Percentiles rank a stretch among this genome's conserved stretches.
These are phyloP conservation scores for Tylopilus sp. DNA, from an alignment of 768 basidiomycete genomes.

Conservation along the genomic window DNA sequence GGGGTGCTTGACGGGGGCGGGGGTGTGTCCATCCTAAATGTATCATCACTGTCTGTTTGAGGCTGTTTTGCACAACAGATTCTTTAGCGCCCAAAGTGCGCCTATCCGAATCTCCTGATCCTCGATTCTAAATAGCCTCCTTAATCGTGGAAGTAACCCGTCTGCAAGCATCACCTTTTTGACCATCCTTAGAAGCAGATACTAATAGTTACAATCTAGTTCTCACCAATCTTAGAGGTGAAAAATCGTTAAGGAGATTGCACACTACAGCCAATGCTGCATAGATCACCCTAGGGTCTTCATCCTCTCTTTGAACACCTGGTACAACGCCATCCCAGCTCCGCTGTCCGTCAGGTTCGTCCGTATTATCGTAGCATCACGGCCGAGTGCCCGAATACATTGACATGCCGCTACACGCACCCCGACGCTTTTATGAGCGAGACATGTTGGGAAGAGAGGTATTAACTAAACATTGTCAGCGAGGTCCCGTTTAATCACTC, in stretches of 20 bases:
- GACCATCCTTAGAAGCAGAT: conserved; percentile 1
- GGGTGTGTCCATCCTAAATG: conserved; percentile 60
- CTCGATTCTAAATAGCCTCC: conserved; percentile 49
- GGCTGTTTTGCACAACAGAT: conserved; percentile 61
- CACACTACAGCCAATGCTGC: conserved; percentile 76
- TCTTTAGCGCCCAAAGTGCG: conserved; percentile 86
- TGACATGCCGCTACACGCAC: conserved; percentile 88
- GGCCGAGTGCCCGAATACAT: conserved; percentile 73
- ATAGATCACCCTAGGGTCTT: conserved; percentile 66
- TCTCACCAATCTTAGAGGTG: conserved; percentile 70
- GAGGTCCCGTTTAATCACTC: conserved; percentile 66
- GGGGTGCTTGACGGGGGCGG: too few species aligned
- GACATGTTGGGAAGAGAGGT: conserved; percentile 48
- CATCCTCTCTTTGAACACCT: conserved; percentile 53
- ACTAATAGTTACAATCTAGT: background rate
- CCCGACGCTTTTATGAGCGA: conserved; percentile 62
- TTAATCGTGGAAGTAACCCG: conserved; percentile 63
- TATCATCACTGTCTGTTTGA: conserved; percentile 65
- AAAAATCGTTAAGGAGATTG: conserved; percentile 85
- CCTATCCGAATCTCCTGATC: conserved; percentile 62
- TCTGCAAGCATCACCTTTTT: conserved; percentile 61
- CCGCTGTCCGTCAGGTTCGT: conserved; percentile 85
- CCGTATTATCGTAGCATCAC: conserved; percentile 74
- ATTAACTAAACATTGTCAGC: conserved; percentile 58
- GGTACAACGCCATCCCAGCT: conserved; percentile 67